These are phyloP conservation scores for Zoysia matrella DNA, from an alignment of 202 grass and related monocot species.

Conservation along the genomic window DNA sequence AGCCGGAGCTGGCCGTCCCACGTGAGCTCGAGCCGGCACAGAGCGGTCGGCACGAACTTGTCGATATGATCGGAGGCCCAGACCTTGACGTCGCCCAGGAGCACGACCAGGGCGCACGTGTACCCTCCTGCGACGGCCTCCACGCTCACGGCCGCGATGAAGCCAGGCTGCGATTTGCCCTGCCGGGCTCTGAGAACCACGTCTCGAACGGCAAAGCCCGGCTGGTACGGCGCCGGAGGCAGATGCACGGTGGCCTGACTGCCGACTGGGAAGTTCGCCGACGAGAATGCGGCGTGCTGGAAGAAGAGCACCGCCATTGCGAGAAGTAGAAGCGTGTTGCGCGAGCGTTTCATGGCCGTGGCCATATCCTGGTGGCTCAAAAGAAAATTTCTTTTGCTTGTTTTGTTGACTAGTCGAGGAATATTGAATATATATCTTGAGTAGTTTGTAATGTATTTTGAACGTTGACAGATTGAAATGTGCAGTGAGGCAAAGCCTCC, in stretches of 20 bases:
- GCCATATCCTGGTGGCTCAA: neutral
- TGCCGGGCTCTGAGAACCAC: constrained; percentile 43
- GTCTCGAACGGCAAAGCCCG: constrained; percentile 43
- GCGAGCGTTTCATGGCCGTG: constrained; percentile 20
- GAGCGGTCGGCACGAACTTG: constrained; percentile 37
- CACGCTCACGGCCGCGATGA: constrained; percentile 58
- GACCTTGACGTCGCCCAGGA: constrained; percentile 65
- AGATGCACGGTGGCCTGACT: constrained; percentile 48
- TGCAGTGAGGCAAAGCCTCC: neutral
- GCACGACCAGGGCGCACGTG: constrained; percentile 63
- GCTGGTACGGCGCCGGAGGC: constrained; percentile 36
- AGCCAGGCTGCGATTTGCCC: constrained; percentile 19
- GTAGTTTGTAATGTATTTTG: neutral
- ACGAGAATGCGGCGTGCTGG: constrained; percentile 17
- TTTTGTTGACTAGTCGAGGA: neutral
- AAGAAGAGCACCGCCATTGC: constrained; percentile 28
- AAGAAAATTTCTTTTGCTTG: neutral
- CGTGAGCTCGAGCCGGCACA: constrained; percentile 63
- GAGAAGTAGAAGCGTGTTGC: constrained; percentile 38
- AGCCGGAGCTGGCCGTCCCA: constrained; percentile 64
- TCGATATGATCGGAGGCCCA: constrained; percentile 69
- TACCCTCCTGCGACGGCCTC: constrained; percentile 43
- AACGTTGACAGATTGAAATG: neutral
- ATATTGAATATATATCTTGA: neutral
- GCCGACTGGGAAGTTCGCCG: constrained; percentile 51